Evolutionary conservation across 345 rosid genomes (phyloP).

Genomic region (Dipteronia dyeriana): DNA sequence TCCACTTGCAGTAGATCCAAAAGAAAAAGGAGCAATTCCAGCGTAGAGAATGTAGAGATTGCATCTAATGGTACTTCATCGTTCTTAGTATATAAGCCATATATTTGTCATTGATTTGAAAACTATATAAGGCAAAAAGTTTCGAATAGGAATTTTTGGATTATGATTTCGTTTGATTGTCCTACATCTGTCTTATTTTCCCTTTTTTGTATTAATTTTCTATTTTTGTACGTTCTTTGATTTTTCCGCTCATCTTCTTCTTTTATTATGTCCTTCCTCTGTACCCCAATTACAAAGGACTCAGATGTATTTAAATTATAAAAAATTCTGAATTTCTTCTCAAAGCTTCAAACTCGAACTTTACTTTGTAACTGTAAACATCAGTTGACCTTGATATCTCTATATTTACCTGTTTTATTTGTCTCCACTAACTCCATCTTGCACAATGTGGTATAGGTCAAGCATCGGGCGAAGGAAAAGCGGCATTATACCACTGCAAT

Average conservation of each 20-base stretch:
- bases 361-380: background rate
- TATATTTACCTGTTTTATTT: background rate
- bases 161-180: background rate
- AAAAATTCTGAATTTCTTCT: background rate
- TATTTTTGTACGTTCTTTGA: background rate
- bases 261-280: background rate
- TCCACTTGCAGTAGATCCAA: constrained; percentile 51
- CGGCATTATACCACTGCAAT: constrained; percentile 79
- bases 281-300: background rate
- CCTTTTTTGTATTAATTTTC: background rate
- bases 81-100: background rate
- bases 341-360: background rate
- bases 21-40: constrained; percentile 52
- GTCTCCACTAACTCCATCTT: constrained; percentile 1
- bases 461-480: constrained; percentile 46
- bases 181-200: background rate
- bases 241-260: background rate
- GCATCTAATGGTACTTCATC: constrained; percentile 38
- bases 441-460: constrained; percentile 40
- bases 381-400: background rate
- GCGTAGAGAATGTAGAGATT: constrained; percentile 45
- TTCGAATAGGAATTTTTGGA: background rate
- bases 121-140: background rate
- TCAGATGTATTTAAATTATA: background rate
- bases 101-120: background rate